Base-by-base conservation (phyloP, 139 green algal species). In the Asterochloris erici region DNA sequence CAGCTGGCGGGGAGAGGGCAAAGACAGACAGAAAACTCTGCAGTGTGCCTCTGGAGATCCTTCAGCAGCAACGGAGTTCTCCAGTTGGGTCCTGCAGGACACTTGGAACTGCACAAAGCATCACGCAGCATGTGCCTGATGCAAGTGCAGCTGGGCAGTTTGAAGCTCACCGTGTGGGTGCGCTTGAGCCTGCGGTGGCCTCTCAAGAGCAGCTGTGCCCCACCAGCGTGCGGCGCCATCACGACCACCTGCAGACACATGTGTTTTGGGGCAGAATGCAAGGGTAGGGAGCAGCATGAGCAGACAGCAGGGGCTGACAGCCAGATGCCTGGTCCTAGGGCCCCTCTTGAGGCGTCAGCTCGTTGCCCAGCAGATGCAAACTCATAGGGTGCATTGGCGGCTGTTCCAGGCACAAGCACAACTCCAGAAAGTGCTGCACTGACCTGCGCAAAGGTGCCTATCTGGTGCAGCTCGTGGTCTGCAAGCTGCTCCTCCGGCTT, bases 141-240 rank as follows among this genome's bases (percentile, higher is more conserved):
- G 24, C 21, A 28, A 38, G 70, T 27, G 47, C 27, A 19, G 12
- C 13, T 29, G 16, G 60, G 24, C 21, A 71, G 19, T 29, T 12
- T 77, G 81, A 86, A 0, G 68, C 79, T 61, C 9, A 93, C 87
- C 74, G 86, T 86, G 26, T 63, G 81, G 0, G 88, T 92, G 14
- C 88, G 86, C 78, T 85, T 87, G 6, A 98, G 85, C 4, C 96
- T 88, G 15, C 95, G 86, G 84, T 98, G 95, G 9, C 95, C 95
- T 79, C 98, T 87, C 81, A 98, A 91, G 84, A 98, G 89, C 86
- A 98, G 85, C 89, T 98, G 93, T 6, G 92, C 89, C 73, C 82
- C 93, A 1, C 82, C 17, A 15, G 76, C 84, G 69, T 94, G 89
- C 11, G 91, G 77, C 15, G 93, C 69, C 11, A 97, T 92, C 70